Percentiles rank a stretch among this genome's conserved stretches.
Conservation (phyloP, 73 alveolate species). For the Tetrahymena borealis region DNA sequence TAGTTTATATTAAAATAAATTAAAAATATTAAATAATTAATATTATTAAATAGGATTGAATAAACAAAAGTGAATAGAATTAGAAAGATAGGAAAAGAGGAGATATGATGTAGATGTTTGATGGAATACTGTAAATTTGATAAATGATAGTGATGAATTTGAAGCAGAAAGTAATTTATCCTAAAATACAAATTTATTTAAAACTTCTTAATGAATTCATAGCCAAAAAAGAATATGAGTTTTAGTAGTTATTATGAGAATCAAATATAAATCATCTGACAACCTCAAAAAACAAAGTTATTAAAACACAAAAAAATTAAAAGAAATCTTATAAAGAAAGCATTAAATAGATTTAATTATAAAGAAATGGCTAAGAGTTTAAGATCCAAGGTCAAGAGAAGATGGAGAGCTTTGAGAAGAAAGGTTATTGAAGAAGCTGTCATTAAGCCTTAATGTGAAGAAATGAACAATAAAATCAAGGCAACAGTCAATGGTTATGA, state of each 20-base stretch:
- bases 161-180: neutral
- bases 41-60: too few relatives aligned
- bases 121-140: too few relatives aligned
- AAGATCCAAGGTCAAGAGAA: constrained; percentile 43
- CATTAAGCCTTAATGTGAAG: neutral
- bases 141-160: too few relatives aligned
- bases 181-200: neutral
- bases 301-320: neutral
- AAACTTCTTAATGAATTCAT: neutral
- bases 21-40: too few relatives aligned
- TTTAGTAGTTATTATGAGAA: neutral
- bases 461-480: constrained; percentile 15
- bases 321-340: neutral
- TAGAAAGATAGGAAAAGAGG: too few relatives aligned
- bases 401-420: constrained; percentile 45
- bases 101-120: too few relatives aligned
- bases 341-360: neutral
- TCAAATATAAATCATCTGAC: neutral
- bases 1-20: too few relatives aligned
- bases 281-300: neutral
- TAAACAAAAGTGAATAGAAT: too few relatives aligned
- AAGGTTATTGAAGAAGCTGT: constrained; percentile 5
- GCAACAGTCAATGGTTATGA: constrained; percentile 32
- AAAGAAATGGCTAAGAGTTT: constrained; percentile 32
- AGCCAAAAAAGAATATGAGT: neutral